Base-by-base conservation (phyloP, 2,329 filamentous ascomycete species). In the Mycosphaerella sp. region DNA sequence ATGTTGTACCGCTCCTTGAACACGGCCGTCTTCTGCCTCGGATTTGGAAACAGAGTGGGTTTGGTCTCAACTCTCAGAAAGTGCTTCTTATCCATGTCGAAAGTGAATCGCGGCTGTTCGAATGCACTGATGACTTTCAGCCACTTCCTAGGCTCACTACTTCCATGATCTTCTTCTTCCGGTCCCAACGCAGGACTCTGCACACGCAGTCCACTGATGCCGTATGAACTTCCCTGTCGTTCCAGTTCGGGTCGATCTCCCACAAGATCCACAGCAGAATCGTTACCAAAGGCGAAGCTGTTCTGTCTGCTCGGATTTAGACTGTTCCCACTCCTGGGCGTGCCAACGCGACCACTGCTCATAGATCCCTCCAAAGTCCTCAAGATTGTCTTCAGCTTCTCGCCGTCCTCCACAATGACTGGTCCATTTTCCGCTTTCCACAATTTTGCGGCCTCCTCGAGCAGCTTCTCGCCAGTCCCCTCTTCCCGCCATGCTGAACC, bases 401-500 rank as follows among this genome's bases (percentile, higher is more conserved):
- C 82, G 6, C 68, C 72, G 26, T 92, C 92, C 50, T 96, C 89
- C 2, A 98, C 87, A 60, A 98, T 95, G 51, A 95, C 87, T 21
- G 88, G 88, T 1, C 89, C 89, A 67, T 88, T 90, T 56, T 86
- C 80, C 62, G 85, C 88, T 75, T 96, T 97, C 95, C 93, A 98
- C 62, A 82, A 81, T 70, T 87, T 86, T 1, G 93, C 91, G 6
- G 91, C 83, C 71, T 97, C 93, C 65, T 98, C 93, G 36, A 98
- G 74, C 10, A 96, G 89, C 61, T 85, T 86, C 71, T 98, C 95
- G 2, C 91, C 93, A 32, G 96, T 76, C 0, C 95, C 92, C 69
- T 95, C 90, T 74, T 97, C 91, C 64, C 92, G 83, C 93, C 93
- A 98, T 84, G 85, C 89, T 54, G 91, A 91, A 34, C 93, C 93